Evolutionary conservation across 2,329 filamentous ascomycete species (phyloP).

Genomic region (Lachnellula willkommii): DNA sequence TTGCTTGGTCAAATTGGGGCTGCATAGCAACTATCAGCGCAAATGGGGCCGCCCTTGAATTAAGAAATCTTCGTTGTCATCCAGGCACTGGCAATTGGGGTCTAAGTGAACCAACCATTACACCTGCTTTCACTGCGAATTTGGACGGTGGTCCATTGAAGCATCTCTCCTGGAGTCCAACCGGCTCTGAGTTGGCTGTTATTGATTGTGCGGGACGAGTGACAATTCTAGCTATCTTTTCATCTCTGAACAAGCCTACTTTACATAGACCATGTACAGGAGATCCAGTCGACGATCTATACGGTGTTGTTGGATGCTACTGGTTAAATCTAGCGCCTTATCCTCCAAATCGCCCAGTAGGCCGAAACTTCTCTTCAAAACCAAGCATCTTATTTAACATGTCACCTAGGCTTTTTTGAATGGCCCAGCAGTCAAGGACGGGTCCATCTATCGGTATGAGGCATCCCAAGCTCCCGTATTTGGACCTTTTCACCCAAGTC

Average conservation of each 20-base stretch:
- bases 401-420: slow-evolving; percentile 42
- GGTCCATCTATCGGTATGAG: slow-evolving; percentile 61
- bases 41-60: slow-evolving; percentile 64
- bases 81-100: slow-evolving; percentile 68
- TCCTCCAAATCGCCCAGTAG: slow-evolving; percentile 25
- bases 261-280: slow-evolving; percentile 55
- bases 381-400: neutral
- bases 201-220: slow-evolving; percentile 76
- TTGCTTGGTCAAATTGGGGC: slow-evolving; percentile 84
- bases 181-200: slow-evolving; percentile 73
- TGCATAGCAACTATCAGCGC: slow-evolving; percentile 76
- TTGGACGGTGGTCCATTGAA: slow-evolving; percentile 62
- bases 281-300: slow-evolving; percentile 70
- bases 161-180: slow-evolving; percentile 75
- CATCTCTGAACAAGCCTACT: slow-evolving; percentile 68
- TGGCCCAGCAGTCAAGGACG: slow-evolving; percentile 59
- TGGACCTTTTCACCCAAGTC: slow-evolving; percentile 68
- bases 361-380: slow-evolving; percentile 4
- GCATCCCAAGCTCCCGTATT: slow-evolving; percentile 59
- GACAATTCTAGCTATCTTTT: slow-evolving; percentile 64
- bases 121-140: slow-evolving; percentile 56
- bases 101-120: slow-evolving; percentile 64
- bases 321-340: slow-evolving; percentile 57
- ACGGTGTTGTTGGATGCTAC: slow-evolving; percentile 74
- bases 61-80: slow-evolving; percentile 67